A percentile compares a stretch with the other conserved stretches of the same genome.
These are phyloP conservation scores for Stagonosporopsis cucurbitacearum DNA, from an alignment of 2,329 filamentous ascomycete genomes.

Conservation along the genomic window DNA sequence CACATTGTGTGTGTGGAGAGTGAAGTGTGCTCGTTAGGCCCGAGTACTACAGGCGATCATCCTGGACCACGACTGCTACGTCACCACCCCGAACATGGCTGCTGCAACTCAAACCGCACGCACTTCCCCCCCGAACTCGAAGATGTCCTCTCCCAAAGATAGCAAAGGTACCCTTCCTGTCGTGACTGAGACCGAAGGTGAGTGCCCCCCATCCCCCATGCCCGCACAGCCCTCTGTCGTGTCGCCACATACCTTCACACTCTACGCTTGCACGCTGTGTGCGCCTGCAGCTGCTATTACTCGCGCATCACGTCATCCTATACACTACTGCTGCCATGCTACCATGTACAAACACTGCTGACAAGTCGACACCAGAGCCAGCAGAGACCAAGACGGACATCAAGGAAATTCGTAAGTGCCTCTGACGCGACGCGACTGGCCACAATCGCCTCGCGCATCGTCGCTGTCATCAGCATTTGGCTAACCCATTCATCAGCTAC, in stretches of 20 bases:
- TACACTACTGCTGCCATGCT: constrained; percentile 14
- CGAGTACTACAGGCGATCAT: constrained; percentile 39
- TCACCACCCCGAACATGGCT: constrained; percentile 46
- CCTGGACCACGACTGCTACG: constrained; percentile 41
- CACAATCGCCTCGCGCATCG: constrained; percentile 3
- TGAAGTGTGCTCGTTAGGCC: constrained; percentile 31
- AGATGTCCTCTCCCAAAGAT: constrained; percentile 49
- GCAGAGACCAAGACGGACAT: constrained; percentile 28
- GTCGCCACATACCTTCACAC: constrained; percentile 3
- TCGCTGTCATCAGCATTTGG: constrained; percentile 16
- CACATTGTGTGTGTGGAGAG: constrained; percentile 34
- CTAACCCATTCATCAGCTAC: constrained; percentile 30
- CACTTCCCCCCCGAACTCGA: constrained; percentile 46
- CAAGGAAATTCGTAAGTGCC: constrained; percentile 17
- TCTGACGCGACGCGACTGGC: constrained; percentile 4
- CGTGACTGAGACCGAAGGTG: constrained; percentile 46
- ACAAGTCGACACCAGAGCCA: constrained; percentile 31
- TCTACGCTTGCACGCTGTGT: neutral
- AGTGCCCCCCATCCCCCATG: constrained; percentile 23
- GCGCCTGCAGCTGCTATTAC: constrained; percentile 14
- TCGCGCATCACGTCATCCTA: constrained; percentile 23
- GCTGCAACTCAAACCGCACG: constrained; percentile 44
- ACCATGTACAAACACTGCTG: constrained; percentile 25
- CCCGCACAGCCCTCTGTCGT: constrained; percentile 6
- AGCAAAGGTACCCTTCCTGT: constrained; percentile 42